Evolutionary conservation across 805 yeast genomes (phyloP).

Genomic region (Metschnikowia colocasiae): DNA sequence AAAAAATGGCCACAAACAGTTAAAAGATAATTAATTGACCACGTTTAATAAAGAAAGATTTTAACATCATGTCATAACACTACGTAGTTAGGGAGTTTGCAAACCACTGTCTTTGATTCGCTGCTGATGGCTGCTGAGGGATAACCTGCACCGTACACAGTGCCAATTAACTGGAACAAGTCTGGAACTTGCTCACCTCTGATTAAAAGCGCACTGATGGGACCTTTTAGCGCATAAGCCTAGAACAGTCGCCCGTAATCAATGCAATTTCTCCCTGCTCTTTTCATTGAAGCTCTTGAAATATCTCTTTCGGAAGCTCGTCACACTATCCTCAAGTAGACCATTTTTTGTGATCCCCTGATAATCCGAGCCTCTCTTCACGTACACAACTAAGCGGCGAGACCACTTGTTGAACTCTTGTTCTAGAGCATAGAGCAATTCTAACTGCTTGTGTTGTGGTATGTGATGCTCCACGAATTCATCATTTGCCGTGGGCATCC

Average conservation of each 20-base stretch:
- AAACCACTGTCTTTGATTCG: neutral
- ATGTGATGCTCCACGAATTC: constrained; percentile 64
- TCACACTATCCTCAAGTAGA: constrained; percentile 46
- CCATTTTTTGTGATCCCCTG: constrained; percentile 47
- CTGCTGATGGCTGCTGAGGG: neutral
- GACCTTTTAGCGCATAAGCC: constrained; percentile 19
- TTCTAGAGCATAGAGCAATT: constrained; percentile 67
- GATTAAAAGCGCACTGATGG: constrained; percentile 15
- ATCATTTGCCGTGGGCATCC: constrained; percentile 98
- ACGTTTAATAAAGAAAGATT: no score
- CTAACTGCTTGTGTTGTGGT: constrained; percentile 74
- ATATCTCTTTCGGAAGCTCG: constrained; percentile 68
- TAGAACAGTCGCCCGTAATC: neutral
- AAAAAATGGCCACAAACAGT: neutral
- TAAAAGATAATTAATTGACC: no score
- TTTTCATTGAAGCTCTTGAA: constrained; percentile 58
- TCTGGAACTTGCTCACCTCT: neutral
- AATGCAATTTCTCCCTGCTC: constrained; percentile 18
- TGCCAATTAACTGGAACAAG: neutral
- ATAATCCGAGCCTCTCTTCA: constrained; percentile 51
- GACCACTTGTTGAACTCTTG: constrained; percentile 95
- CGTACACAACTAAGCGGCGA: constrained; percentile 76
- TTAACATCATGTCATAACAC: neutral
- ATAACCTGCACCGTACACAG: neutral
- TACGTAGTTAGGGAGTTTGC: neutral